These are phyloP conservation scores for Fallopia convolvulus DNA, from an alignment of 148 eudicot genomes.

Conservation along the genomic window DNA sequence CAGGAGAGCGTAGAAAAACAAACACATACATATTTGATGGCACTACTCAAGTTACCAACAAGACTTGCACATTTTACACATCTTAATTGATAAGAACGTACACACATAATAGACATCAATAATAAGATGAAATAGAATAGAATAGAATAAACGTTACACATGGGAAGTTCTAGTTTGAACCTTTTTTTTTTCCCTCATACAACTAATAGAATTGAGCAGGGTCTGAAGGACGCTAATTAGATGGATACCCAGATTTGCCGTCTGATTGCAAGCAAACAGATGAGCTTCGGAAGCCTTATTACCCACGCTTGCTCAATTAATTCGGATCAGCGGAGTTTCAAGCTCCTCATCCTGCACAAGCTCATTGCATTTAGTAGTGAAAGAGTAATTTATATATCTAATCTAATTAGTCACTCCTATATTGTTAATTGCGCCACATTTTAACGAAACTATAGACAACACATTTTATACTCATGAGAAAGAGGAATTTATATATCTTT, in stretches of 20 bases:
- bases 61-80: not conserved
- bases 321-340: not conserved
- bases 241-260: not conserved
- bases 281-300: not conserved
- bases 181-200: not conserved
- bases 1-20: not conserved
- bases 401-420: too few relatives aligned
- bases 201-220: not conserved
- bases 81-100: not conserved
- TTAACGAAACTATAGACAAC: too few relatives aligned
- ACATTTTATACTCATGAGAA: too few relatives aligned
- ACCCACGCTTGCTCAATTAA: not conserved
- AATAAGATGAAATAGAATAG: not conserved
- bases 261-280: not conserved
- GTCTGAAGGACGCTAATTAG: not conserved
- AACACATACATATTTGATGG: not conserved
- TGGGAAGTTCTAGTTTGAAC: not conserved
- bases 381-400: not conserved
- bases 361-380: not conserved
- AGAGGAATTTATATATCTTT: too few relatives aligned
- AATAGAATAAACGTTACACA: not conserved
- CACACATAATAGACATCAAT: not conserved
- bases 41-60: not conserved
- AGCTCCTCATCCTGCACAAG: slow-evolving; percentile 9
- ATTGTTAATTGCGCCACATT: too few relatives aligned